Conservation (phyloP, 176 grass and related monocot species). For the Aegilops speltoides region DNA sequence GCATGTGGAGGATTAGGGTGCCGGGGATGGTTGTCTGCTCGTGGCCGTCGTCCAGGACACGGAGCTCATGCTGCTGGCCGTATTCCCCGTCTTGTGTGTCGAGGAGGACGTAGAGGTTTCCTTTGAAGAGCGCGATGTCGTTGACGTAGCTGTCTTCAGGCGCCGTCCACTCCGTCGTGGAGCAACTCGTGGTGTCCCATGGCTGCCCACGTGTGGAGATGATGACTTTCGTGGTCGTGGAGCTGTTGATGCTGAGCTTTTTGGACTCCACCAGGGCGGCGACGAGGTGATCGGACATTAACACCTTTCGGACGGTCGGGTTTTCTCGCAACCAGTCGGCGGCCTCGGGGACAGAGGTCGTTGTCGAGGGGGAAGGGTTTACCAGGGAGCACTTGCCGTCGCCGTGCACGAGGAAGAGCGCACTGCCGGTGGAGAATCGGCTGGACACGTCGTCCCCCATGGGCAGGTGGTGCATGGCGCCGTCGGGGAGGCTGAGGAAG, state of each 20-base stretch:
- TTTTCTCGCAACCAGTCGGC: background rate
- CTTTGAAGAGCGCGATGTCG: background rate
- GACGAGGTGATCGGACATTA: background rate
- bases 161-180: background rate
- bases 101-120: background rate
- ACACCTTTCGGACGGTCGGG: background rate
- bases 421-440: background rate
- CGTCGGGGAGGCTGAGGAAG: background rate
- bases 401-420: background rate
- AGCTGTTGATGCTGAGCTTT: background rate
- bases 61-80: background rate
- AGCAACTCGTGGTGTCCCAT: background rate
- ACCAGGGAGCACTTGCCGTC: background rate
- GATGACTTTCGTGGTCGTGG: background rate
- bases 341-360: background rate
- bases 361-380: background rate
- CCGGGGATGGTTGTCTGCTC: background rate
- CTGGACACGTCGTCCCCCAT: fast-evolving
- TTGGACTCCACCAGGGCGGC: background rate
- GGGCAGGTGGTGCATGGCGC: background rate
- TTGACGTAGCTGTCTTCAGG: background rate
- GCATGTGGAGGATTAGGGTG: too few species aligned
- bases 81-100: background rate
- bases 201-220: background rate
- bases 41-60: background rate